These are phyloP conservation scores for Pyrenula aspistea DNA, from an alignment of 495 filamentous ascomycete species.

Conservation along the genomic window DNA sequence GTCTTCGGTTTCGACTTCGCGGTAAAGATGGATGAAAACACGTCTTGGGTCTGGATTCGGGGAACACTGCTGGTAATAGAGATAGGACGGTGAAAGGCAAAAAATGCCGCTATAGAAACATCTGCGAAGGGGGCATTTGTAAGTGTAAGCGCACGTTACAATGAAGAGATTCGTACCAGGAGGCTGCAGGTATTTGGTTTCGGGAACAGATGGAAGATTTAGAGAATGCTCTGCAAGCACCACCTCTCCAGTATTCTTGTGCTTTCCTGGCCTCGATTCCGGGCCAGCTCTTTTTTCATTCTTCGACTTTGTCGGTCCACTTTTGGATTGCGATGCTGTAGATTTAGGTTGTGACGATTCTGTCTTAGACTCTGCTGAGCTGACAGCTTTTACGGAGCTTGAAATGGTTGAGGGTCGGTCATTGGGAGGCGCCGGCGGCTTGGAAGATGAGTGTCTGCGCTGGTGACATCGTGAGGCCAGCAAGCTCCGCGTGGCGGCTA, in stretches of 20 bases:
- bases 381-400: slow-evolving; percentile 17
- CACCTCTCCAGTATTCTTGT: background rate
- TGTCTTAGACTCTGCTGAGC: slow-evolving; percentile 19
- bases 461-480: slow-evolving; percentile 30
- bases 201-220: slow-evolving; percentile 70
- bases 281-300: background rate
- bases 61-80: slow-evolving; percentile 74
- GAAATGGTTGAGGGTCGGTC: slow-evolving; percentile 31
- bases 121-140: slow-evolving; percentile 37
- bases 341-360: slow-evolving; percentile 24
- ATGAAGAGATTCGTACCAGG: slow-evolving; percentile 41
- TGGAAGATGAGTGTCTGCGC: slow-evolving; percentile 42
- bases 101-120: slow-evolving; percentile 80
- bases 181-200: slow-evolving; percentile 64
- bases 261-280: background rate
- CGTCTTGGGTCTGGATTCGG: slow-evolving; percentile 51
- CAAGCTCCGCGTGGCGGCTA: slow-evolving; percentile 19
- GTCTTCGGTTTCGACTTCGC: slow-evolving; percentile 34
- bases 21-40: slow-evolving; percentile 73
- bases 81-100: slow-evolving; percentile 90
- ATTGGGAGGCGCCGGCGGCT: slow-evolving; percentile 30
- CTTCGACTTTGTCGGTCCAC: slow-evolving; percentile 3
- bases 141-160: slow-evolving; percentile 7
- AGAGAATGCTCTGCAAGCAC: slow-evolving; percentile 17
- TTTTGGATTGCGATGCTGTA: slow-evolving; percentile 14